Evolutionary conservation across 2,329 filamentous ascomycete species (phyloP).

Genomic region (Proliferodiscus dingleyae): DNA sequence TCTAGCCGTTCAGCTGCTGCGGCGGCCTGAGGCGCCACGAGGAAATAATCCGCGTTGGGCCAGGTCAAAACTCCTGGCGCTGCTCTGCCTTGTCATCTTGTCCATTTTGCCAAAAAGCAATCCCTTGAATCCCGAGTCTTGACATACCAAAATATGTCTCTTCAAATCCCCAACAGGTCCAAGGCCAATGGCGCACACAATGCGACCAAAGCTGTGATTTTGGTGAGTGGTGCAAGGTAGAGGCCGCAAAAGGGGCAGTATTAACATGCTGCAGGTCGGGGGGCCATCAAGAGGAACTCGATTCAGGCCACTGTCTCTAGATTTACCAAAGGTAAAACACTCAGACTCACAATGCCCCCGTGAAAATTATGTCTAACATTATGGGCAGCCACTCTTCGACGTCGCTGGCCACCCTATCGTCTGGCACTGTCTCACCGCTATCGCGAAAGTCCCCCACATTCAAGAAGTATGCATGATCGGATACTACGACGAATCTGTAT

Average conservation of each 20-base stretch:
- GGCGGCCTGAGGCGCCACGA: too few relatives aligned
- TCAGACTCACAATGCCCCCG: slow-evolving; percentile 15
- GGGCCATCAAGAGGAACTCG: slow-evolving; percentile 93
- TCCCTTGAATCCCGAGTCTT: not conserved
- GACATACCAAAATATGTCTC: slow-evolving; percentile 38
- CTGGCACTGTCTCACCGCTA: slow-evolving; percentile 91
- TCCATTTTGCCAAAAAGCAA: slow-evolving; percentile 3
- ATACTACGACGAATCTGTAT: slow-evolving; percentile 96
- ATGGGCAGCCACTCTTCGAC: slow-evolving; percentile 81
- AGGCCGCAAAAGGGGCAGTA: slow-evolving; percentile 7
- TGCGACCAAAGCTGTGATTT: slow-evolving; percentile 88
- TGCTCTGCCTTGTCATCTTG: not conserved
- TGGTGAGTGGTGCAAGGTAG: slow-evolving; percentile 53
- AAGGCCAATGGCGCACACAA: slow-evolving; percentile 46
- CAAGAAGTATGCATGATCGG: slow-evolving; percentile 97
- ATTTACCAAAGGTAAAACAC: slow-evolving; percentile 83
- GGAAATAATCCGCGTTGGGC: not conserved
- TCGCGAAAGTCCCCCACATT: slow-evolving; percentile 85
- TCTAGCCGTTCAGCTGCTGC: too few relatives aligned
- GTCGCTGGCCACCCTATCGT: slow-evolving; percentile 98
- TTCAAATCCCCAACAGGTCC: slow-evolving; percentile 37
- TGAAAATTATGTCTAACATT: slow-evolving; percentile 15
- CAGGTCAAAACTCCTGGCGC: too few relatives aligned
- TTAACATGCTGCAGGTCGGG: slow-evolving; percentile 62
- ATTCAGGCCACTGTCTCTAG: slow-evolving; percentile 90